Base-by-base conservation (phyloP, 495 filamentous ascomycete genomes). In the Penicillium silybi region DNA sequence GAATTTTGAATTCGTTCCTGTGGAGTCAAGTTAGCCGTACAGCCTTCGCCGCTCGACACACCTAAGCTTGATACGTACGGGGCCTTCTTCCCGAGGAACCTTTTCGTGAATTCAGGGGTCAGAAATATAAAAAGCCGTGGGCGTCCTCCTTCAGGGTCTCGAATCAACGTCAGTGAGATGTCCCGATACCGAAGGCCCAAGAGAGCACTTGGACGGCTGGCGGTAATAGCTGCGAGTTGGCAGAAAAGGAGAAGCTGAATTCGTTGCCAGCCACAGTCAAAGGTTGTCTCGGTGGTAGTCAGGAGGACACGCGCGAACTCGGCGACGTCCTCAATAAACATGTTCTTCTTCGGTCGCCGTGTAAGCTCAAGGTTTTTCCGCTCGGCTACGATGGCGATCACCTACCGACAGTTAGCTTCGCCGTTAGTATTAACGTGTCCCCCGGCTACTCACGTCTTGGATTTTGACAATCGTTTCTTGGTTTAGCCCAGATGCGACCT, bases 251-350 rank as follows among this genome's bases (percentile, higher is more conserved):
- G 61, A 7, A 70, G 48, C 41, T 76, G 45, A 40, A 73, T 67
- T 11, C 62, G 58, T 8, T 53, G 53, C 64, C 52, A 66, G 22
- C 68, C 59, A 59, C 42, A 62, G 26, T 38, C 13, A 60, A 68
- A 76, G 4, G 47, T 69, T 44, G 59, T 68, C 53, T 74, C 57
- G 7, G 46, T 72, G 23, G 59, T 74, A 7, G 52, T 53, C 34
- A 76, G 45, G 15, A 68, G 45, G 11, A 66, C 58, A 22, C 56
- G 44, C 0, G 59, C 54, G 50, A 70, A 62, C 53, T 68, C 54
- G 9, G 61, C 59, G 1, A 75, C 52, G 57, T 75, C 67, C 52
- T 73, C 59, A 41, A 70, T 47, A 54, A 65, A 68, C 42, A 72
- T 72, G 19, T 56, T 64, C 25, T 45, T 50, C 43, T 65, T 71